phyloP scores from a whole-genome alignment of 345 rosid genomes.

The Brassica cretica region DNA sequence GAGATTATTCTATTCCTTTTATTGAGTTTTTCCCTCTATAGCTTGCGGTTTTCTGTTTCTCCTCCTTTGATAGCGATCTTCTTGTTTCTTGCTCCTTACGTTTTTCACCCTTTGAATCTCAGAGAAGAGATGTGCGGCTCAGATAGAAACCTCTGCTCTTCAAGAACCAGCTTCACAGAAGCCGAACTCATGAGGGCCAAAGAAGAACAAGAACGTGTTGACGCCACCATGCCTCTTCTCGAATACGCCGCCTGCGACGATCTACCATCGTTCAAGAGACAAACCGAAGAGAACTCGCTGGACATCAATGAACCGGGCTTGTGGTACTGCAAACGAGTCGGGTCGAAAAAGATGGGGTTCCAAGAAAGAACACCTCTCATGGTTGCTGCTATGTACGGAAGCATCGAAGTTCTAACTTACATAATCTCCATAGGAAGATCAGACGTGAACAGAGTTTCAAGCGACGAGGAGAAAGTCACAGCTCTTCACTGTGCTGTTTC shows the following conservation, averaged over 20 bases:
- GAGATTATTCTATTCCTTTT: not conserved
- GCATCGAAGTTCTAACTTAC: conserved; percentile 57
- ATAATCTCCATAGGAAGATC: conserved; percentile 49
- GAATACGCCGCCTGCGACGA: conserved; percentile 73
- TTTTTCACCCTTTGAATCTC: conserved; percentile 23
- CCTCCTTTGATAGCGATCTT: not conserved
- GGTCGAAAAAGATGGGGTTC: conserved; percentile 83
- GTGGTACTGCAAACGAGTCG: conserved; percentile 80
- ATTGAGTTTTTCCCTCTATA: not conserved
- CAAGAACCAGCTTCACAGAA: conserved; percentile 50
- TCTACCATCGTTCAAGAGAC: conserved; percentile 52
- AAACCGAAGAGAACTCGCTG: conserved; percentile 50
- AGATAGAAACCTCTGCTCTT: conserved; percentile 40
- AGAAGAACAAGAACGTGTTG: conserved; percentile 22
- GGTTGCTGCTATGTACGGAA: conserved; percentile 85
- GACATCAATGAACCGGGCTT: conserved; percentile 55
- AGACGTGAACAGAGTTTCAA: conserved; percentile 67
- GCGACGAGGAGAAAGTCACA: conserved; percentile 76
- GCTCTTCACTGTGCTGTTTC: conserved; percentile 96
- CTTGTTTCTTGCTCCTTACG: conserved; percentile 15
- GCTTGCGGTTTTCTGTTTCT: not conserved
- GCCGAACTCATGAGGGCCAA: conserved; percentile 41
- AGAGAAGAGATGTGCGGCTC: conserved; percentile 70
- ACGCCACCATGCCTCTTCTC: conserved; percentile 54
- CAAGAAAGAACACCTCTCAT: conserved; percentile 82